Percentiles rank a stretch among this genome's conserved stretches.
These are phyloP conservation scores for Chrysosporium keratinophilum DNA, from an alignment of 2,329 filamentous ascomycete genomes.

Conservation along the genomic window DNA sequence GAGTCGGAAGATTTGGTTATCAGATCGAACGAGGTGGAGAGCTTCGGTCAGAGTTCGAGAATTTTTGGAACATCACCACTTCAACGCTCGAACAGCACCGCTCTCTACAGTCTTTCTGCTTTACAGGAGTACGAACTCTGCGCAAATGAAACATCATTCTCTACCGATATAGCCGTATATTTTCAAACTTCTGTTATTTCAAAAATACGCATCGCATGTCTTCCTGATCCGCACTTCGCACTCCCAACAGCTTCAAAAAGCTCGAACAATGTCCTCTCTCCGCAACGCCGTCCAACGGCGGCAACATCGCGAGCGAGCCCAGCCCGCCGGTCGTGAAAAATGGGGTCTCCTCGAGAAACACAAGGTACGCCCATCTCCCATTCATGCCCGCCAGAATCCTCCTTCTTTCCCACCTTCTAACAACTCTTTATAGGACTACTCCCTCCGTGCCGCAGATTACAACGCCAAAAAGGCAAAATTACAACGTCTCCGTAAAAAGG, in stretches of 20 bases:
- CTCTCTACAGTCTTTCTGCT: background rate
- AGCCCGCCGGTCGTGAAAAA: conserved; percentile 70
- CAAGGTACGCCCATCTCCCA: conserved; percentile 48
- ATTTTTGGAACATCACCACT: background rate
- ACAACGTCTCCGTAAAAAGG: conserved; percentile 50
- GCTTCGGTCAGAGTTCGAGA: conserved; percentile 4
- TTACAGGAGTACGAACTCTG: background rate
- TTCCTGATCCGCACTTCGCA: too few species aligned
- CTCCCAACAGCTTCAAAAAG: background rate
- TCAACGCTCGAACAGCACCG: background rate
- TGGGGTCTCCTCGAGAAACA: conserved; percentile 93
- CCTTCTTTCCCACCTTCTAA: background rate
- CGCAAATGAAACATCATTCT: background rate
- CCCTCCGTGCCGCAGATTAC: conserved; percentile 54
- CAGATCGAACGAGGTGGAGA: conserved; percentile 2
- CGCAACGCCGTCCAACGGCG: conserved; percentile 62
- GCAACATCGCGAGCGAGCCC: conserved; percentile 80
- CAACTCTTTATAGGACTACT: conserved; percentile 44
- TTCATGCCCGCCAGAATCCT: background rate
- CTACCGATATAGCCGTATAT: background rate
- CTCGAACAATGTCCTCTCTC: conserved; percentile 45
- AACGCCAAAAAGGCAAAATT: conserved; percentile 52
- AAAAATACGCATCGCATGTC: too few species aligned
- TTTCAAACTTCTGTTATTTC: too few species aligned
- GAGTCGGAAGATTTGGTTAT: background rate